These are phyloP conservation scores for Zygosaccharomyces bisporus DNA, from an alignment of 805 yeast species.

Conservation along the genomic window DNA sequence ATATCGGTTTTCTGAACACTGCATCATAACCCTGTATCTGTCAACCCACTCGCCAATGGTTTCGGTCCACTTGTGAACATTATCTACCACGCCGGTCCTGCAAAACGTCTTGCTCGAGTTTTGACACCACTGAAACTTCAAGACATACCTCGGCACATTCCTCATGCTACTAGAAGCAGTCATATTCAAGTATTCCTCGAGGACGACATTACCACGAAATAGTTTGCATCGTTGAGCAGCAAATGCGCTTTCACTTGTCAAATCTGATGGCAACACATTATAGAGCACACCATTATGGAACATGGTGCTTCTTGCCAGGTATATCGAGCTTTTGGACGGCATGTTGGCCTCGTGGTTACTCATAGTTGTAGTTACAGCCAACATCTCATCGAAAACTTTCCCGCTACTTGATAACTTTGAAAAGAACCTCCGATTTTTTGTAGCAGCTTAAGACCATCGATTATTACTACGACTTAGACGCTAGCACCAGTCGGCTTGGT, in stretches of 20 bases:
- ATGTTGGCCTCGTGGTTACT: slow-evolving; percentile 4
- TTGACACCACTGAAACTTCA: slow-evolving; percentile 19
- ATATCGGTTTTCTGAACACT: slow-evolving; percentile 18
- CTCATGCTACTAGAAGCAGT: slow-evolving; percentile 10
- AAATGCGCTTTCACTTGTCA: slow-evolving; percentile 11
- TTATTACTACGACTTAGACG: neutral
- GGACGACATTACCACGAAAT: slow-evolving; percentile 21
- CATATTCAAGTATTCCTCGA: slow-evolving; percentile 19
- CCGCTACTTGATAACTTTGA: neutral
- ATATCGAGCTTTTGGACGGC: neutral
- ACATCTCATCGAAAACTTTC: slow-evolving; percentile 8
- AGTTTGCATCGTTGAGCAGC: slow-evolving; percentile 12
- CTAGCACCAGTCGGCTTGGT: neutral
- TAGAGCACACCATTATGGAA: slow-evolving; percentile 14
- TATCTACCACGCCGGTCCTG: slow-evolving; percentile 21
- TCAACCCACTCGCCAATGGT: slow-evolving; percentile 17
- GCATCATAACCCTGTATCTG: slow-evolving; percentile 20
- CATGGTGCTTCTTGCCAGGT: slow-evolving; percentile 12
- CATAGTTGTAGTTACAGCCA: slow-evolving; percentile 11
- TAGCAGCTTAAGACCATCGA: neutral
- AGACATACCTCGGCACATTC: slow-evolving; percentile 19
- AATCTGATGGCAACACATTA: slow-evolving; percentile 23
- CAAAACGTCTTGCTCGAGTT: slow-evolving; percentile 17
- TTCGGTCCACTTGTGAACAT: slow-evolving; percentile 17
- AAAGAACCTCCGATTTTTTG: neutral